Conservation (phyloP, 176 grass and related monocot species). For the Oryza meridionalis region DNA sequence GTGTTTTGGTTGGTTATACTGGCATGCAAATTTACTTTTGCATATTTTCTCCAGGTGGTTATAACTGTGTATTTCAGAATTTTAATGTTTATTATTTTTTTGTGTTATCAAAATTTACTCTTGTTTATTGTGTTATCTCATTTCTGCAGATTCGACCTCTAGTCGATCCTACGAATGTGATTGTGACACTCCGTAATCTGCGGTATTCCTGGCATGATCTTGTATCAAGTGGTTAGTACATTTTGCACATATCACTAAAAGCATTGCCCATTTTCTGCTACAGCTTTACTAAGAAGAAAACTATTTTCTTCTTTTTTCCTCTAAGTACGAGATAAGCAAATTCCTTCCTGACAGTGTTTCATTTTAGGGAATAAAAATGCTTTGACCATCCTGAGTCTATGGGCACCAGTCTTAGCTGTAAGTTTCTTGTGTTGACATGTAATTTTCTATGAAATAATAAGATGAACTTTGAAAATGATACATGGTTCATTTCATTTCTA, state of each 20-base stretch:
- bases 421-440: conserved; percentile 43
- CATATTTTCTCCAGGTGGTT: conserved; percentile 95
- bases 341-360: conserved; percentile 29
- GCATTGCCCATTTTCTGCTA: conserved; percentile 5
- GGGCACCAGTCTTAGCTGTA: conserved; percentile 92
- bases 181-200: conserved; percentile 68
- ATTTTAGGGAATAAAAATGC: conserved; percentile 93
- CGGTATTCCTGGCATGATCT: conserved; percentile 89
- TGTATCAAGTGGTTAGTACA: conserved; percentile 82
- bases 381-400: conserved; percentile 88
- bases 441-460: conserved; percentile 28
- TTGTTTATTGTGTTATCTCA: conserved; percentile 11
- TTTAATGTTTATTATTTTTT: conserved; percentile 30
- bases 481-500: conserved; percentile 29
- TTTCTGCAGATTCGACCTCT: conserved; percentile 81
- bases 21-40: conserved; percentile 88
- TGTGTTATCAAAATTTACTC: conserved; percentile 17
- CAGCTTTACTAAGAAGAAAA: conserved; percentile 8
- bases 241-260: conserved; percentile 27
- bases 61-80: conserved; percentile 17
- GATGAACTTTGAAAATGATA: background rate
- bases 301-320: conserved; percentile 19
- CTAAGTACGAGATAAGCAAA: conserved; percentile 5
- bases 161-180: conserved; percentile 78
- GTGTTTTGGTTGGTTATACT: conserved; percentile 86